Evolutionary conservation across 129 eudicot genomes (phyloP), one percentile per base, ranked within the genome.

Genomic region (Saposhnikovia divaricata): DNA sequence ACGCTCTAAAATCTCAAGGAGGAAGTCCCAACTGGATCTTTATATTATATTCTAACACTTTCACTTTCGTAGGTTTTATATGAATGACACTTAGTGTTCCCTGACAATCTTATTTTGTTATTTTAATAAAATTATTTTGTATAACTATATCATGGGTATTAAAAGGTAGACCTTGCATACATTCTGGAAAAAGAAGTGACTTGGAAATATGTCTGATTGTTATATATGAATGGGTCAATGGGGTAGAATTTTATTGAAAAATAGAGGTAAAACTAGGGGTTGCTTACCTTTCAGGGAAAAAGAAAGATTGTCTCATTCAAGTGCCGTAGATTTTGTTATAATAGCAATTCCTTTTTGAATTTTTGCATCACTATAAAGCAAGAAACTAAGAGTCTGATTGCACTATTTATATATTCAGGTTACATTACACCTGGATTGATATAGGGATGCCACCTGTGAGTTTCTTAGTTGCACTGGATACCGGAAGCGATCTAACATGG

Each of bases 401-500:
- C 39, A 40, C 55, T 5, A 40, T 80, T 27, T 19, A 43, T 50
- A 42, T 53, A 13, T 76, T 19, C 90, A 95, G 99, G 99, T 82
- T 95, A 74, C 94, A 92, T 85, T 92, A 95, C 83, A 90, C 93
- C 42, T 92, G 96, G 92, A 95, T 95, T 78, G 99, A 90, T 87
- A 77, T 95, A 82, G 99, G 99, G 87, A 86, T 89, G 80, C 99
- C 99, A 37, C 86, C 84, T 78, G 95, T 92, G 71, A 84, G 96
- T 68, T 95, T 95, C 84, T 92, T 95, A 81, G 99, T 92, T 81
- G 99, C 97, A 40, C 80, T 95, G 83, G 99, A 95, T 86, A 86
- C 89, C 45, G 99, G 99, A 78, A 95, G 96, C 76, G 97, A 95
- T 87, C 87, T 90, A 27, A 90, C 89, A 39, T 95, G 99, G 99